Percentiles rank a stretch among this genome's conserved stretches.
Evolutionary conservation across 2,329 filamentous ascomycete species (phyloP).

Genomic region (Clarireedia sp.): DNA sequence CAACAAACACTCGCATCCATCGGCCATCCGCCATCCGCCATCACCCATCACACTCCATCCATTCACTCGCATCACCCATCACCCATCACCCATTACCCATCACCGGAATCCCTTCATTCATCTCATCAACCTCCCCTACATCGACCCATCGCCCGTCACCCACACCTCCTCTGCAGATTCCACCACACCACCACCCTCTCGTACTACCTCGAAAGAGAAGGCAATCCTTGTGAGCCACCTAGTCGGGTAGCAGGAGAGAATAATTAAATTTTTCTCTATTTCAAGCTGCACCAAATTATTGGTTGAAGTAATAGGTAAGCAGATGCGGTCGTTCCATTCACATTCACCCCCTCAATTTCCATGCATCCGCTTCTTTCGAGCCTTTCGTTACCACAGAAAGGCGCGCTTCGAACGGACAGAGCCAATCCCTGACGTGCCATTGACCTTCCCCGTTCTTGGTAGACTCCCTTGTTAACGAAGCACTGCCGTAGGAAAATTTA

Average conservation of each 20-base stretch:
- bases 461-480: conserved; percentile 9
- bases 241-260: conserved; percentile 1
- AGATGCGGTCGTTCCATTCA: background rate
- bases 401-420: conserved; percentile 8
- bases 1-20: background rate
- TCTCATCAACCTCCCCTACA: background rate
- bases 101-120: background rate
- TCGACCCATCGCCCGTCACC: background rate
- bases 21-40: background rate
- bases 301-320: background rate
- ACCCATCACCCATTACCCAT: background rate
- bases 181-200: background rate
- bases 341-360: too few species aligned
- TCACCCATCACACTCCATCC: background rate
- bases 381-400: conserved; percentile 3
- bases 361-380: conserved; percentile 3
- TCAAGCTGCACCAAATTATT: background rate
- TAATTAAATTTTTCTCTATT: background rate
- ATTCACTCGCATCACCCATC: background rate
- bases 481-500: conserved; percentile 4
- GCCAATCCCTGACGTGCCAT: conserved; percentile 1
- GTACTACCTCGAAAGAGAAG: conserved; percentile 4
- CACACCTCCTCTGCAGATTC: background rate
- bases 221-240: conserved; percentile 8
- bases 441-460: background rate